Evolutionary conservation across 495 filamentous ascomycete genomes (phyloP).

Genomic region (Penicillium simplicissimum): DNA sequence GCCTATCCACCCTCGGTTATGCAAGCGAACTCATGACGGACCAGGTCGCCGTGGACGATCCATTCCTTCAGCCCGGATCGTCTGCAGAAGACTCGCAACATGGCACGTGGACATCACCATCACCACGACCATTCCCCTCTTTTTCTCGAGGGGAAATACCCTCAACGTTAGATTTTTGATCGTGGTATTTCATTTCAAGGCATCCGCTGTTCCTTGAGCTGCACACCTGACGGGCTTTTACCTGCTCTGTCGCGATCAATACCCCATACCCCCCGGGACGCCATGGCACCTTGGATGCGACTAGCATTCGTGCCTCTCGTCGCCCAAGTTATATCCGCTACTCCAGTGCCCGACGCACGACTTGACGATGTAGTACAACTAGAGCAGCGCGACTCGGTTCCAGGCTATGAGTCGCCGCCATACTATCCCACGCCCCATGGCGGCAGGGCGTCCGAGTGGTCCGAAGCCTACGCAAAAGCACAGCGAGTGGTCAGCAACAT

Average conservation of each 20-base stretch:
- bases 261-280: background rate
- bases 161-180: background rate
- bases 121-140: constrained; percentile 6
- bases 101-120: constrained; percentile 20
- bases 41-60: constrained; percentile 18
- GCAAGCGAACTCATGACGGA: constrained; percentile 19
- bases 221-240: constrained; percentile 4
- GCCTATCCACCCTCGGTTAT: constrained; percentile 16
- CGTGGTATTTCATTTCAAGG: background rate
- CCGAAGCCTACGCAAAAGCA: constrained; percentile 78
- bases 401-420: constrained; percentile 53
- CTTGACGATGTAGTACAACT: constrained; percentile 6
- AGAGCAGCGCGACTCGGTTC: constrained; percentile 13
- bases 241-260: constrained; percentile 13
- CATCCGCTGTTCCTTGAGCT: background rate
- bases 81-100: constrained; percentile 9
- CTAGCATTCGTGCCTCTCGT: constrained; percentile 24
- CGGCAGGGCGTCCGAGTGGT: constrained; percentile 69
- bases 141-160: background rate
- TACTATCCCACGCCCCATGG: constrained; percentile 85
- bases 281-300: constrained; percentile 28
- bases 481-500: constrained; percentile 77
- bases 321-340: constrained; percentile 13
- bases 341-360: constrained; percentile 17
- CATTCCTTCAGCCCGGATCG: constrained; percentile 17